Base-by-base conservation (phyloP, 23 red algal genomes). In the Rhodosorus marinus region DNA sequence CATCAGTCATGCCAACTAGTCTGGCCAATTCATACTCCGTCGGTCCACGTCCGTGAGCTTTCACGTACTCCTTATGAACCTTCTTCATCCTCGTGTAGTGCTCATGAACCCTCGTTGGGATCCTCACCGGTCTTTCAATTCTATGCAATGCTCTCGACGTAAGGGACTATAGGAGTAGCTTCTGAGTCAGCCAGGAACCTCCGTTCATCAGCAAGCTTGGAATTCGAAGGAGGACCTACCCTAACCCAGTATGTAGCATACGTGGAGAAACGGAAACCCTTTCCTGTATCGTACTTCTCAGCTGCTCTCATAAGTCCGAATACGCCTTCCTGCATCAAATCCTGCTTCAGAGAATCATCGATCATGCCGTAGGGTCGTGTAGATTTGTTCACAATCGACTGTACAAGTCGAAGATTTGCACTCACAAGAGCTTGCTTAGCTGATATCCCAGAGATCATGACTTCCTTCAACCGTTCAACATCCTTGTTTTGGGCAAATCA, bases 191-290 rank as follows among this genome's bases (percentile, higher is more conserved):
- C n/a, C n/a, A n/a, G n/a, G n/a, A n/a, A n/a, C n/a, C n/a, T n/a
- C n/a, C n/a, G n/a, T n/a, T n/a, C n/a, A n/a, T n/a, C n/a, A n/a
- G n/a, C n/a, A n/a, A n/a, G n/a, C n/a, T n/a, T n/a, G n/a, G n/a
- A n/a, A n/a, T n/a, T n/a, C n/a, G n/a, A n/a, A n/a, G n/a, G n/a
- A n/a, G 3, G 51, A 31, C 2, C 51, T 31, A 20, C n/a, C n/a
- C n/a, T n/a, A n/a, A 98, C 75, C 90, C 90, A 98, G 79, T 73
- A 84, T 27, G 77, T 80, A 2, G 90, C 90, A 50, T 83, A 98
- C 11, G 90, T 98, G 6, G 66, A 75, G 35, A 98, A 98, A 23
- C 61, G 58, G 26, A 55, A 98, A 5, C 90, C 90, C 17, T 54
- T 54, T 2, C 32, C 53, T 2, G 70, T 59, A 55, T 98, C 90